Evolutionary conservation across 805 yeast species (phyloP), one percentile per base, ranked within the genome.

Genomic region (Limtongozyma cylindracea): DNA sequence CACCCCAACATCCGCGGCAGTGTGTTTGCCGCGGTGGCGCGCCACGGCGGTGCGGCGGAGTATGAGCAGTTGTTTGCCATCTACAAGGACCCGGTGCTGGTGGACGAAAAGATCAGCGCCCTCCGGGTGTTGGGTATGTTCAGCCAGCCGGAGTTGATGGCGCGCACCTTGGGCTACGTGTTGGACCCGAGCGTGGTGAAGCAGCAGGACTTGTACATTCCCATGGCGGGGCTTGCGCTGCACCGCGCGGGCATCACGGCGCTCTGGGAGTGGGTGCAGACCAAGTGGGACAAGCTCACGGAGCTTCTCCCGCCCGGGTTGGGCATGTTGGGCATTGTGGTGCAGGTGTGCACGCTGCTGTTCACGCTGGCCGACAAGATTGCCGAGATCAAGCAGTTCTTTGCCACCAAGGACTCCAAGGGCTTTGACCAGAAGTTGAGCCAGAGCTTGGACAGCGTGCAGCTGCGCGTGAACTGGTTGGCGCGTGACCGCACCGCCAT

Each of bases 281-380:
- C 27, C 9, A 68, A 82, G 44, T 84, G 91, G 84, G 78, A 64
- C 25, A 56, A 50, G 20, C 38, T 84, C 27, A 46, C 47, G 33
- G 56, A 62, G 40, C 50, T 57, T 35, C 58, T 78, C 39, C 93
- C 95, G 23, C 77, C 91, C 10, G 71, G 77, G 8, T 56, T 71
- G 30, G 56, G 78, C 12, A 64, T 80, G 76, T 53, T 84, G 34
- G 72, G 84, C 11, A 53, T 69, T 11, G 67, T 88, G 26, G 72
- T 84, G 18, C 51, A 56, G 16, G 29, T 72, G 17, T 47, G 68
- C 21, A 57, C 74, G 18, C 45, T 65, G 12, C 64, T 71, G 2
- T 69, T 64, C 45, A 57, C 78, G 14, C 58, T 61, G 24, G 41
- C 44, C 17, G 60, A 52, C 16, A 63, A 64, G 29, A 53, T 54